Percentiles rank a stretch among this genome's conserved stretches.
Conservation (phyloP, 768 basidiomycete genomes). For the Xanthoconium purpureum region DNA sequence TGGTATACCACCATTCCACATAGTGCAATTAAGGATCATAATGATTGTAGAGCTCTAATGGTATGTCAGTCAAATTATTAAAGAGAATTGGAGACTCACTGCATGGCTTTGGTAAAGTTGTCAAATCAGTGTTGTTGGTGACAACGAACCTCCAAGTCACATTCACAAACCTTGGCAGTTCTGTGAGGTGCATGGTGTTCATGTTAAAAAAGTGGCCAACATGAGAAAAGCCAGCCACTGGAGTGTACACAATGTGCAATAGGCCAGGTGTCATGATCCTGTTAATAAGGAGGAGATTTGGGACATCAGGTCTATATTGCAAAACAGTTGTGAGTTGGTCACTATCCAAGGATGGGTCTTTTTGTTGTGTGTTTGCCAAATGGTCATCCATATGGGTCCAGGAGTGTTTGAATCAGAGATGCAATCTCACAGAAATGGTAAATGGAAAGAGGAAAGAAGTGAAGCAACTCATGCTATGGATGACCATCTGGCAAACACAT, state of each 20-base stretch:
- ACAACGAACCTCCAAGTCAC: neutral
- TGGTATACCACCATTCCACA: neutral
- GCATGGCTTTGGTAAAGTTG: neutral
- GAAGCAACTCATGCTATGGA: too few species aligned
- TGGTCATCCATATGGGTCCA: too few species aligned
- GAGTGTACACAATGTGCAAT: conserved; percentile 2
- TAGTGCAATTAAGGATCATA: neutral
- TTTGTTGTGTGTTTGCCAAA: too few species aligned
- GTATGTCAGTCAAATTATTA: neutral
- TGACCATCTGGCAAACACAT: too few species aligned
- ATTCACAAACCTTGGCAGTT: neutral
- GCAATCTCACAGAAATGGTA: too few species aligned
- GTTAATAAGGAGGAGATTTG: neutral
- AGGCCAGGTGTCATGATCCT: conserved; percentile 5
- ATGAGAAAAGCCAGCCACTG: neutral
- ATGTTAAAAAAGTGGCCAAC: conserved; percentile 10
- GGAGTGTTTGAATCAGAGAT: too few species aligned
- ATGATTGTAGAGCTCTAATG: neutral
- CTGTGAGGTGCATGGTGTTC: conserved; percentile 1
- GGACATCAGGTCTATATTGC: too few species aligned
- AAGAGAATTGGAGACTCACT: neutral
- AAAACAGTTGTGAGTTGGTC: too few species aligned
- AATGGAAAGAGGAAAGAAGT: too few species aligned
- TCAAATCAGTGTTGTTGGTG: neutral
- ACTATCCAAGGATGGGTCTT: too few species aligned